Percentiles rank a stretch among this genome's conserved stretches.
These are phyloP conservation scores for Rhodotorula taiwanensis DNA, from an alignment of 768 basidiomycete genomes.

Conservation along the genomic window DNA sequence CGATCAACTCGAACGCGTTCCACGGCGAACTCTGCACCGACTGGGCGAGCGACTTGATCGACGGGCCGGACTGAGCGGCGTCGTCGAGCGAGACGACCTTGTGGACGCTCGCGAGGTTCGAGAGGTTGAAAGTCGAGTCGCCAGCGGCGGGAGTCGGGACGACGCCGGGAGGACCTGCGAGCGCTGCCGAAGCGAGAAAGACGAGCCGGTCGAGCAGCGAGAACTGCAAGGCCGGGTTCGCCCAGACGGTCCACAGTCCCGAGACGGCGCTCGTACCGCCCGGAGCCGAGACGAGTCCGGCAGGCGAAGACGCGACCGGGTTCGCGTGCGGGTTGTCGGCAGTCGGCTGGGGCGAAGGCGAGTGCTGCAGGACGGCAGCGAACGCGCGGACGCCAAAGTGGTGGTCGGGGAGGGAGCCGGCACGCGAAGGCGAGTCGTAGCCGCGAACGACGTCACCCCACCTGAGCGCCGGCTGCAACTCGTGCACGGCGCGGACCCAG, in stretches of 20 bases:
- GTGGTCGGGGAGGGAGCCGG: slow-evolving; percentile 67
- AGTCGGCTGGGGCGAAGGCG: slow-evolving; percentile 49
- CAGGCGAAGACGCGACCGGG: slow-evolving; percentile 2
- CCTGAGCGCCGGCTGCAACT: slow-evolving; percentile 23
- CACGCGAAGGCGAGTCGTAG: slow-evolving; percentile 61
- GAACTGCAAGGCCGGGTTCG: slow-evolving; percentile 75
- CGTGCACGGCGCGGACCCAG: slow-evolving; percentile 33
- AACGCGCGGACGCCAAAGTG: slow-evolving; percentile 72
- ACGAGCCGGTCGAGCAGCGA: slow-evolving; percentile 81
- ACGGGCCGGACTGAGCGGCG: slow-evolving; percentile 72
- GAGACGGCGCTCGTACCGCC: slow-evolving; percentile 41
- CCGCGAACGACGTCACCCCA: slow-evolving; percentile 64
- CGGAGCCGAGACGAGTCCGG: slow-evolving; percentile 41
- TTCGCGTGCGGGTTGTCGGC: slow-evolving; percentile 1
- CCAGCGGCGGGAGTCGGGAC: slow-evolving; percentile 61
- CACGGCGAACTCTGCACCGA: slow-evolving; percentile 88
- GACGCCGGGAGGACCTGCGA: background rate
- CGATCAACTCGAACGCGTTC: slow-evolving; percentile 88
- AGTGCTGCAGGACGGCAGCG: slow-evolving; percentile 76
- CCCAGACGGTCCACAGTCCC: slow-evolving; percentile 74
- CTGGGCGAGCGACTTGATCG: slow-evolving; percentile 82
- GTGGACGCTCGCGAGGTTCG: slow-evolving; percentile 66
- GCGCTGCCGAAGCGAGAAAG: slow-evolving; percentile 50
- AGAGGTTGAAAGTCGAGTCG: slow-evolving; percentile 62
- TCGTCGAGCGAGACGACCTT: slow-evolving; percentile 83